Evolutionary conservation across 1,284 basidiomycete species (phyloP).

Genomic region (Pseudozyma tsukubaensis): DNA sequence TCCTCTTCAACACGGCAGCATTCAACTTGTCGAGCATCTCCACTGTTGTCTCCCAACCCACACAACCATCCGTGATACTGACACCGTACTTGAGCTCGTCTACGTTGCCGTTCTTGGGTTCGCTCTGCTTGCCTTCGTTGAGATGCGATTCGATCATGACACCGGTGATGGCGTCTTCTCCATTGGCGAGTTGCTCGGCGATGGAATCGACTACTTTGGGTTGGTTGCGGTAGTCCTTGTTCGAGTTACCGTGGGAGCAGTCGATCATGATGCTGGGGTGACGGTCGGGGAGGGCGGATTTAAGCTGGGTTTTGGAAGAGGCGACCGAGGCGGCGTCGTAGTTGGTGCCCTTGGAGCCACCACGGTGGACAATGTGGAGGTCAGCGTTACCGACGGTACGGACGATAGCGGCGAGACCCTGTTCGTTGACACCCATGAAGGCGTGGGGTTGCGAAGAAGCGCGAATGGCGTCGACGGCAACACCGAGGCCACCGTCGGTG

Average conservation of each 20-base stretch:
- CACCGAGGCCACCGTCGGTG: slow-evolving; percentile 81
- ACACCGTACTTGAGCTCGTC: slow-evolving; percentile 67
- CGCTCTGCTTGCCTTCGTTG: slow-evolving; percentile 72
- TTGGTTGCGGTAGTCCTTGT: slow-evolving; percentile 69
- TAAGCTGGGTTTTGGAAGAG: slow-evolving; percentile 81
- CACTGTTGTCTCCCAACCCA: slow-evolving; percentile 85
- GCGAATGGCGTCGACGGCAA: slow-evolving; percentile 68
- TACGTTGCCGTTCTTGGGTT: slow-evolving; percentile 64
- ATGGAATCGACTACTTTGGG: slow-evolving; percentile 76
- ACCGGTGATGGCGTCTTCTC: slow-evolving; percentile 85
- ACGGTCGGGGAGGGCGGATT: slow-evolving; percentile 56
- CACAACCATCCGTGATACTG: slow-evolving; percentile 75
- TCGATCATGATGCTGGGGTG: slow-evolving; percentile 67
- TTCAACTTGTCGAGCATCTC: slow-evolving; percentile 68
- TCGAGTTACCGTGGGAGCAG: slow-evolving; percentile 67
- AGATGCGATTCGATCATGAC: slow-evolving; percentile 98
- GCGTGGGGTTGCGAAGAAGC: slow-evolving; percentile 64
- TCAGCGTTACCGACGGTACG: slow-evolving; percentile 85
- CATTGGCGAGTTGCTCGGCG: slow-evolving; percentile 81
- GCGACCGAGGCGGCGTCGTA: slow-evolving; percentile 78
- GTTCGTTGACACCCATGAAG: slow-evolving; percentile 68
- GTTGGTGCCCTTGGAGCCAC: slow-evolving; percentile 70
- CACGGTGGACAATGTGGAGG: slow-evolving; percentile 68
- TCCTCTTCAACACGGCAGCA: slow-evolving; percentile 54
- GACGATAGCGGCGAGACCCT: slow-evolving; percentile 87